Percentiles rank a stretch among this genome's conserved stretches.
phyloP scores from a whole-genome alignment of 257 asterid genomes.

The Handroanthus guayacan region DNA sequence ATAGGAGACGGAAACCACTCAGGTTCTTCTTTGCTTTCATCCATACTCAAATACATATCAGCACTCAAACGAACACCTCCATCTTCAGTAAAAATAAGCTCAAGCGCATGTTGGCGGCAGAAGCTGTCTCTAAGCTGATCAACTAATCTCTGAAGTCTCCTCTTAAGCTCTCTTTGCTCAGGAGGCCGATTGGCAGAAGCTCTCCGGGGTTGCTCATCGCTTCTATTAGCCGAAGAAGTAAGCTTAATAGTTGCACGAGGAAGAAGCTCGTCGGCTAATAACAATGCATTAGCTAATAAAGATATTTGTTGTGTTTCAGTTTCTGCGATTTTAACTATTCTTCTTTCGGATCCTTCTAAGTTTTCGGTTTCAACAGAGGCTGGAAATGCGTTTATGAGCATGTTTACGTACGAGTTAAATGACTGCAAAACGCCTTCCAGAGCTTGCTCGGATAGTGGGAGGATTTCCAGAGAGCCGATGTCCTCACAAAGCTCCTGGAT shows the following conservation, averaged over 20 bases:
- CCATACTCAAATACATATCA: conserved; percentile 79
- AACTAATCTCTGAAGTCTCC: conserved; percentile 72
- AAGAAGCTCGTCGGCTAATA: conserved; percentile 81
- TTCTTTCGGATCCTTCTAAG: conserved; percentile 70
- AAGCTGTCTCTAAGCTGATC: conserved; percentile 91
- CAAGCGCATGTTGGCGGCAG: conserved; percentile 90
- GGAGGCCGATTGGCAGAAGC: conserved; percentile 57
- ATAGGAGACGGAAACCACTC: conserved; percentile 96
- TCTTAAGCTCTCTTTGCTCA: conserved; percentile 82
- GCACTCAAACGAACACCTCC: conserved; percentile 81
- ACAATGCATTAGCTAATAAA: conserved; percentile 76
- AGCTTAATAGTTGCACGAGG: conserved; percentile 79
- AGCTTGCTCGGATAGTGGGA: conserved; percentile 72
- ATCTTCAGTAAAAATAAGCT: conserved; percentile 81
- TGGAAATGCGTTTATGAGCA: conserved; percentile 80
- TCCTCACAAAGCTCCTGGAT: conserved; percentile 88
- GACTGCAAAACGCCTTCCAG: conserved; percentile 76
- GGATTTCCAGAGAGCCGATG: conserved; percentile 76
- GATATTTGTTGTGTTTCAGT: conserved; percentile 72
- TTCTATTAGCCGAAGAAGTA: conserved; percentile 40
- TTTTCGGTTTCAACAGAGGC: conserved; percentile 76
- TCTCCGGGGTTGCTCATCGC: conserved; percentile 54
- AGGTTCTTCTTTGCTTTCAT: conserved; percentile 60
- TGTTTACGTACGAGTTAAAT: conserved; percentile 65
- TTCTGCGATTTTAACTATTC: conserved; percentile 78